Evolutionary conservation across 2,329 filamentous ascomycete species (phyloP).

Genomic region (Aspergillus fischeri): DNA sequence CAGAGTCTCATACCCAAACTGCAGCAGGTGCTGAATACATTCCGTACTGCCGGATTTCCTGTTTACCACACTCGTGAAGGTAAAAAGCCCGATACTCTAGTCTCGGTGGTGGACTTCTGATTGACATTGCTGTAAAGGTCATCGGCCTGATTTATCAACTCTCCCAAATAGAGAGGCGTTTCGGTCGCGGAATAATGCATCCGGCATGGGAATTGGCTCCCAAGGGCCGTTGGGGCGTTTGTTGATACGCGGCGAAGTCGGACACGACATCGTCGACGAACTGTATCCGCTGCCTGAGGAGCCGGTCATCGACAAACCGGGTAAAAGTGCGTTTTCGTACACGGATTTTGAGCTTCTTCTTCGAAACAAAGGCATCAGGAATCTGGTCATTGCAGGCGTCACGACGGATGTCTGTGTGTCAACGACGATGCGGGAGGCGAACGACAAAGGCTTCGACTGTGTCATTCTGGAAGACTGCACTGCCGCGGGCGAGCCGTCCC

Average conservation of each 20-base stretch:
- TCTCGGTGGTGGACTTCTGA: neutral
- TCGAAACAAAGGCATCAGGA: conserved; percentile 48
- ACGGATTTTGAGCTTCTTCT: conserved; percentile 53
- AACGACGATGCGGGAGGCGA: conserved; percentile 54
- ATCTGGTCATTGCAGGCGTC: conserved; percentile 52
- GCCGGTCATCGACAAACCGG: conserved; percentile 53
- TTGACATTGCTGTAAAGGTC: conserved; percentile 25
- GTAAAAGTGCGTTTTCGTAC: conserved; percentile 50
- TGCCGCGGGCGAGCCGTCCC: conserved; percentile 37
- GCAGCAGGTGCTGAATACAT: conserved; percentile 36
- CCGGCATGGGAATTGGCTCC: conserved; percentile 49
- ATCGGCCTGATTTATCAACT: conserved; percentile 53
- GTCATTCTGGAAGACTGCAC: conserved; percentile 49
- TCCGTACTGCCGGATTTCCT: conserved; percentile 38
- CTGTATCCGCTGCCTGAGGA: conserved; percentile 47
- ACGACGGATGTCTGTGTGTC: conserved; percentile 56
- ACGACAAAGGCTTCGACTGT: conserved; percentile 54
- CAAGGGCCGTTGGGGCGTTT: conserved; percentile 55
- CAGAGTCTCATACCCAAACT: conserved; percentile 40
- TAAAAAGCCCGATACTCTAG: conserved; percentile 13
- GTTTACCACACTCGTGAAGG: conserved; percentile 46
- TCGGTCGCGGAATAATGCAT: conserved; percentile 50
- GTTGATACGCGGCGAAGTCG: conserved; percentile 54
- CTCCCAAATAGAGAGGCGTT: conserved; percentile 52
- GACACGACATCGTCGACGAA: conserved; percentile 56